These are phyloP conservation scores for Firmiana major DNA, from an alignment of 345 rosid species.

Conservation along the genomic window DNA sequence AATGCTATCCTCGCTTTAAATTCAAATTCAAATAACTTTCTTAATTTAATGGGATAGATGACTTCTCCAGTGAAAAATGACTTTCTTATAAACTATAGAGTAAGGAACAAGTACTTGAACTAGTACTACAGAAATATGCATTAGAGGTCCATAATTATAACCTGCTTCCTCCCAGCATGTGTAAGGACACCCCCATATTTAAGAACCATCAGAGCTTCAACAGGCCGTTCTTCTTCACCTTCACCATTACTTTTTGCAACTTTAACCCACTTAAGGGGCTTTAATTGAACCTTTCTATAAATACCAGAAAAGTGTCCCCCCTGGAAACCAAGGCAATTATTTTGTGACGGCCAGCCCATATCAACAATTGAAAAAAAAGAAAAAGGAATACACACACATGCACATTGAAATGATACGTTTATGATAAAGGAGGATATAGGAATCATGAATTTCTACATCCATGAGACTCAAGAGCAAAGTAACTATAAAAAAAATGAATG, in stretches of 20 bases:
- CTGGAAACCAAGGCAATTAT: slow-evolving; percentile 40
- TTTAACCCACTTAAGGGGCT: slow-evolving; percentile 91
- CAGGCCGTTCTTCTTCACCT: slow-evolving; percentile 94
- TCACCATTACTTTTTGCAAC: slow-evolving; percentile 73
- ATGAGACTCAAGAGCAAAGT: not conserved
- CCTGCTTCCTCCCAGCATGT: slow-evolving; percentile 99
- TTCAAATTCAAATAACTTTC: not conserved
- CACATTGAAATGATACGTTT: not conserved
- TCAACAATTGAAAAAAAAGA: not conserved
- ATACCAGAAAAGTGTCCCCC: slow-evolving; percentile 99
- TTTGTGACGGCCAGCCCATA: slow-evolving; percentile 3
- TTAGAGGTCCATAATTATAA: slow-evolving; percentile 15
- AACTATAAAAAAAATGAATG: slow-evolving; percentile 8
- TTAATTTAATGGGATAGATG: not conserved
- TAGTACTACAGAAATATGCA: not conserved
- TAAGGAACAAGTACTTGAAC: not conserved
- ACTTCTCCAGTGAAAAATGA: not conserved
- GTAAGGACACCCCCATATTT: slow-evolving; percentile 99
- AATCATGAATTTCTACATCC: not conserved
- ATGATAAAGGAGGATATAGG: not conserved
- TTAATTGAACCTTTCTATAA: slow-evolving; percentile 95
- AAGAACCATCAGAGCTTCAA: slow-evolving; percentile 97
- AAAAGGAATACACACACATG: too few species aligned
- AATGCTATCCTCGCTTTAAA: not conserved
- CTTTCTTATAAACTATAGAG: not conserved